A percentile compares a stretch with the other conserved stretches of the same genome.
Conservation (phyloP, 257 asterid genomes). For the Verbena officinalis region DNA sequence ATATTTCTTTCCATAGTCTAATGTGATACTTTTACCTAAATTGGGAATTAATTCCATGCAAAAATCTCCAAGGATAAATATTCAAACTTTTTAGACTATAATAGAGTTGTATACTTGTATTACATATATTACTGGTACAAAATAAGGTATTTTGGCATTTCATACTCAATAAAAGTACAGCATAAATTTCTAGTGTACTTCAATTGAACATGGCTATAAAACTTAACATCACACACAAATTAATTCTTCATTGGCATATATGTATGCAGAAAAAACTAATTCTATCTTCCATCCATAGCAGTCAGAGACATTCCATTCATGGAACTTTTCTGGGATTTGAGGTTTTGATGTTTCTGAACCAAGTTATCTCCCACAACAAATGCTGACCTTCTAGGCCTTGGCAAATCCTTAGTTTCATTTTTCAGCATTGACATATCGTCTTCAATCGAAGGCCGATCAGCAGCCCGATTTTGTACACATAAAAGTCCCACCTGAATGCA, state of each 20-base stretch:
- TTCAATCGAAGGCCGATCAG: conserved; percentile 40
- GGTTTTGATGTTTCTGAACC: background rate
- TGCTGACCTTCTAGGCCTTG: conserved; percentile 37
- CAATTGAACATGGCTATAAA: too few species aligned
- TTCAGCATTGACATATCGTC: conserved; percentile 43
- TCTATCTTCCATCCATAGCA: conserved; percentile 14
- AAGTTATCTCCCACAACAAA: conserved; percentile 25
- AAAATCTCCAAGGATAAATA: too few species aligned
- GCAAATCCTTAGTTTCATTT: conserved; percentile 30
- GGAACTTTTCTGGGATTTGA: background rate
- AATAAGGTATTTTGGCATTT: too few species aligned
- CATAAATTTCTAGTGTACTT: too few species aligned
- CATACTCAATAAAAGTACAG: too few species aligned
- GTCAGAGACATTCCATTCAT: conserved; percentile 2
- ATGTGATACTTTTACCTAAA: too few species aligned
- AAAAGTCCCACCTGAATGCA: conserved; percentile 42
- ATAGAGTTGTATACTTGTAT: too few species aligned
- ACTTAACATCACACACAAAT: too few species aligned
- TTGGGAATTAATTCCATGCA: too few species aligned
- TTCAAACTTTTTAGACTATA: too few species aligned
- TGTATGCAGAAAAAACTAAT: background rate
- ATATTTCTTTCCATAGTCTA: too few species aligned
- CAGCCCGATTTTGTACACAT: conserved; percentile 40
- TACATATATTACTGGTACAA: too few species aligned
- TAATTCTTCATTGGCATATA: background rate